Percentiles rank a stretch among this genome's conserved stretches.
phyloP scores from a whole-genome alignment of 495 filamentous ascomycete species.

The Staphylotrichum tortipilum region DNA sequence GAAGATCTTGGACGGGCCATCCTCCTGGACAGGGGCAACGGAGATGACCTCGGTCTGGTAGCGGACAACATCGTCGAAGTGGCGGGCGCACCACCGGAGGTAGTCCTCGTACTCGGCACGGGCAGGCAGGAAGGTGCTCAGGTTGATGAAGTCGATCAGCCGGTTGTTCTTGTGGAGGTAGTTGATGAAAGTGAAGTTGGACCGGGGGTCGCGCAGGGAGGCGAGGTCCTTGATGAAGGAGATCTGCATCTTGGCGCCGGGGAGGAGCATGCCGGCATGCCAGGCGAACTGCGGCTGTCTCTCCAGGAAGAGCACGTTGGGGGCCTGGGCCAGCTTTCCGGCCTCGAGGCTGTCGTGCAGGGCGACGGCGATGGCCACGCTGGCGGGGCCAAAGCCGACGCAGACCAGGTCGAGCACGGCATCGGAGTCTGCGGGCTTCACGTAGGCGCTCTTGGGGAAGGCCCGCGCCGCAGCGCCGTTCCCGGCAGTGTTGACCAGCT shows the following conservation, averaged over 20 bases:
- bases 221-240: conserved; percentile 96
- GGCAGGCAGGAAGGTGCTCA: conserved; percentile 78
- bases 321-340: conserved; percentile 33
- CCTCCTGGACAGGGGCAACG: conserved; percentile 41
- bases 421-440: conserved; percentile 24
- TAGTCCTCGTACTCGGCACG: conserved; percentile 92
- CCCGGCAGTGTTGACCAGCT: conserved; percentile 10
- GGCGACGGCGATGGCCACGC: conserved; percentile 84
- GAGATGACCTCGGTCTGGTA: conserved; percentile 72
- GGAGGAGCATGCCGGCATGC: conserved; percentile 93
- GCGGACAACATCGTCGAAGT: conserved; percentile 67
- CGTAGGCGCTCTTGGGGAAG: conserved; percentile 17
- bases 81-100: conserved; percentile 79
- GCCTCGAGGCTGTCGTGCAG: conserved; percentile 59
- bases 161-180: conserved; percentile 74
- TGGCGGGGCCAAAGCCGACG: conserved; percentile 89
- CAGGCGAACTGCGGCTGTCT: conserved; percentile 75
- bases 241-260: conserved; percentile 93
- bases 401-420: conserved; percentile 75
- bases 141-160: conserved; percentile 80
- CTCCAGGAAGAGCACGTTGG: conserved; percentile 78
- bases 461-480: background rate
- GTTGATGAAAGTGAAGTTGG: conserved; percentile 91
- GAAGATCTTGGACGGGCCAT: conserved; percentile 41
- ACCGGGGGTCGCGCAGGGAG: conserved; percentile 76